phyloP scores from a whole-genome alignment of 345 rosid species.

The Acer campestre region DNA sequence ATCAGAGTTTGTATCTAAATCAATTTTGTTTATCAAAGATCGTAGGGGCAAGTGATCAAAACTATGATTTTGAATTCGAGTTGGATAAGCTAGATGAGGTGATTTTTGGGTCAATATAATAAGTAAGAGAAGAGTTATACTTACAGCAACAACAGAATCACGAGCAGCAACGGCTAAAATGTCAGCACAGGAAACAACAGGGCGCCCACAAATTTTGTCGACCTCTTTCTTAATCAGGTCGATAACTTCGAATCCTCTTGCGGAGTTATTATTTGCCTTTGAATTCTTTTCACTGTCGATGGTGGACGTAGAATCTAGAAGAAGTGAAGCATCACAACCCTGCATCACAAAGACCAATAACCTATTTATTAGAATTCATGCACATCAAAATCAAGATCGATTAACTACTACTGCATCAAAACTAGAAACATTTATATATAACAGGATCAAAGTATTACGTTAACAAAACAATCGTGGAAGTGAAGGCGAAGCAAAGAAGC shows the following conservation, averaged over 20 bases:
- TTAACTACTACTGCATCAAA: background rate
- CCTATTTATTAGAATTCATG: background rate
- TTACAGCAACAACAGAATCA: conserved; percentile 55
- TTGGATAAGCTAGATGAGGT: no score
- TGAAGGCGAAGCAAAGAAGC: conserved; percentile 66
- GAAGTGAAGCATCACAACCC: conserved; percentile 84
- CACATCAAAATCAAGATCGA: background rate
- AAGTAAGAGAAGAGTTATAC: background rate
- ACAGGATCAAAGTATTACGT: background rate
- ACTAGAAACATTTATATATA: background rate
- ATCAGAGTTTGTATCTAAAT: no score
- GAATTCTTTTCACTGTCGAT: conserved; percentile 60
- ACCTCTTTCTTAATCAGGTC: conserved; percentile 58
- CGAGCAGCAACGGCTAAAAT: conserved; percentile 62
- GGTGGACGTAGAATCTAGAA: conserved; percentile 53
- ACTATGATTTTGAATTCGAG: no score
- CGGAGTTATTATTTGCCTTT: conserved; percentile 37
- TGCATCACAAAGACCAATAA: background rate
- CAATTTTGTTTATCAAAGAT: no score
- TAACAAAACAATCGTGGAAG: conserved; percentile 32
- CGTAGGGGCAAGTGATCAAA: no score
- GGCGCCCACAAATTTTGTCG: conserved; percentile 49
- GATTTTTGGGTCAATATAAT: no score
- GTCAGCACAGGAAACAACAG: conserved; percentile 68
- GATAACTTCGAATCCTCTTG: conserved; percentile 60